Percentiles rank a stretch among this genome's conserved stretches.
Evolutionary conservation across 306 rosid genomes (phyloP).

Genomic region (Astragalus membranaceus): DNA sequence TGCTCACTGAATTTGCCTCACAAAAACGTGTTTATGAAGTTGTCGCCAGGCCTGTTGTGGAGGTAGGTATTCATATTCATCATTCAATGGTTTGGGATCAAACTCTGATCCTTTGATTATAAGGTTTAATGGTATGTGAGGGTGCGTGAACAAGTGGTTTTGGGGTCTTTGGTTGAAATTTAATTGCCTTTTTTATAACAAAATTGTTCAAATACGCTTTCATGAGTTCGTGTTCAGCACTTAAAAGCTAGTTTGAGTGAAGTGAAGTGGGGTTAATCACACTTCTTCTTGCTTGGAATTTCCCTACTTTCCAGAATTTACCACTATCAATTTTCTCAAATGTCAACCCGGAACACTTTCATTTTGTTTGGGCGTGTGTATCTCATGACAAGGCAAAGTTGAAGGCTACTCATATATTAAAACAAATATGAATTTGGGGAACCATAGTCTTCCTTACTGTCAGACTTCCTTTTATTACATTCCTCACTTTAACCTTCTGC

Average conservation of each 20-base stretch:
- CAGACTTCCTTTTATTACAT: conserved; percentile 23
- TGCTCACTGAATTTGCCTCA: conserved; percentile 93
- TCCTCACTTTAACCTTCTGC: conserved; percentile 30
- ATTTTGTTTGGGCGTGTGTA: conserved; percentile 11
- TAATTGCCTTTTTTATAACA: neutral
- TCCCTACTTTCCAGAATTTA: neutral
- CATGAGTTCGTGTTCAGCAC: neutral
- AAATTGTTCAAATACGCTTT: neutral
- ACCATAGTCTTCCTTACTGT: conserved; percentile 8
- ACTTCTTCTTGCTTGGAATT: neutral
- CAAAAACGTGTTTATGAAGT: conserved; percentile 97
- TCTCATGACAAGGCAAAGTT: neutral
- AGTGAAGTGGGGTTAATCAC: neutral
- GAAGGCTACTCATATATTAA: neutral
- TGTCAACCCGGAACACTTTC: neutral
- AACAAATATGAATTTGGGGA: neutral
- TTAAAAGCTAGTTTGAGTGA: neutral
- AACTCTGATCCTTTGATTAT: conserved; percentile 7
- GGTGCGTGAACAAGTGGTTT: conserved; percentile 1
- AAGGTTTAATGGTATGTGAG: neutral
- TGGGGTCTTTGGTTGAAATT: neutral
- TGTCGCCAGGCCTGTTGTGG: conserved; percentile 98
- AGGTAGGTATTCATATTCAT: conserved; percentile 47
- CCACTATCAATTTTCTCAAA: neutral
- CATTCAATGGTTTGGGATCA: neutral